Base-by-base conservation (phyloP, 1,139 yeast genomes). In the Saccharomycopsis hybrid region DNA sequence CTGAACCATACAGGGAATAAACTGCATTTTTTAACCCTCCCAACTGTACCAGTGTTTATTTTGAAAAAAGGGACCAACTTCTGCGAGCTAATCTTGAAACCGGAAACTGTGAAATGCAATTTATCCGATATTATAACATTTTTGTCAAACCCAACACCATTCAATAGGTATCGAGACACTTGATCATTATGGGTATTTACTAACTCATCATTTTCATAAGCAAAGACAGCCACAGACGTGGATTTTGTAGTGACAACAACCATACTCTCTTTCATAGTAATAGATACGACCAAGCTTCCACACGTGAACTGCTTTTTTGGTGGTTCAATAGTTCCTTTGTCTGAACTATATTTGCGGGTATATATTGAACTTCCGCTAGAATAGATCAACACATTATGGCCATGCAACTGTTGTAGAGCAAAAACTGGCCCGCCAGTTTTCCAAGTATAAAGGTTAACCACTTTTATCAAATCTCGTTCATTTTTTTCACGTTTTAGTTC, bases 381-480 rank as follows among this genome's bases (percentile, higher is more conserved):
- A 36, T 50, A 50, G n/a, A 50, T 32, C 13, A 50, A 31, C 9
- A 41, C 39, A 38, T 50, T 50, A 3, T 25, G 11, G 5, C 29
- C 35, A 3, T 30, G 31, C 5, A 43, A 9, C 41, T 50, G 53
- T 8, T 27, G n/a, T 11, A 50, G 30, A 3, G 46, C 37, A 38
- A 40, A 39, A 5, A 50, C 50, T 9, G 50, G 53, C 2, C 47
- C 53, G 5, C 28, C 31, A 24, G 53, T 50, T 30, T 25, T 50
- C 53, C 53, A 50, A 5, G 44, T 9, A 32, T 50, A 50, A 13
- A 50, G 31, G 37, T 47, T 36, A 2, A 9, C 35, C 5, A 47
- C 41, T 35, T 43, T 43, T 9, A 50, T 47, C 3, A 39, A 8
- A 9, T 47, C 50, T 24, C 31, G n/a, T 29, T 43, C 50, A 13